phyloP scores from a whole-genome alignment of 805 yeast genomes.

The Candida hungchunana region DNA sequence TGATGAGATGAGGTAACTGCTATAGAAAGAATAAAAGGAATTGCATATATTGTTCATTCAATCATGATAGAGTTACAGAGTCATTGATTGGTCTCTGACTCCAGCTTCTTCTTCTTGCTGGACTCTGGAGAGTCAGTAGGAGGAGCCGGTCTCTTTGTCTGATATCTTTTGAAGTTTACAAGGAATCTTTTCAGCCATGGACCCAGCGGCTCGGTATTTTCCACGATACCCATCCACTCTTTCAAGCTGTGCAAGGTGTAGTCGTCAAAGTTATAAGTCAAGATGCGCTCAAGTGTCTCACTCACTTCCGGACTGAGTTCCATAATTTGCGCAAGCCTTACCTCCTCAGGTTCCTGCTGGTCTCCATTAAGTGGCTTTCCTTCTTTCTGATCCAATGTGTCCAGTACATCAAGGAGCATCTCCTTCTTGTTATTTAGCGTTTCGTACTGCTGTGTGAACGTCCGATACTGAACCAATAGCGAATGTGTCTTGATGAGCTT shows the following conservation, averaged over 20 bases:
- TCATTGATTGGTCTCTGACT: not conserved
- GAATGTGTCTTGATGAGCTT: constrained; percentile 6
- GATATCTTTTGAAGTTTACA: not conserved
- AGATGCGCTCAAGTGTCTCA: constrained; percentile 3
- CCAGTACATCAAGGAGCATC: constrained; percentile 7
- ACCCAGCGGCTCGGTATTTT: constrained; percentile 8
- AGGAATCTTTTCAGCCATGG: constrained; percentile 11
- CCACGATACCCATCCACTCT: constrained; percentile 11
- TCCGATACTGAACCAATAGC: constrained; percentile 6
- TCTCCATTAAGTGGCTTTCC: not conserved
- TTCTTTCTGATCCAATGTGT: not conserved
- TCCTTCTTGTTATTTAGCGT: constrained; percentile 5
- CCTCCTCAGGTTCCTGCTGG: constrained; percentile 1
- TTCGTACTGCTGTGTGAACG: constrained; percentile 7
- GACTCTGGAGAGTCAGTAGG: not conserved
- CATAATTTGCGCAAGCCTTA: not conserved
- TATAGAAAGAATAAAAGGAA: too few species aligned
- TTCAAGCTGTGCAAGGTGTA: constrained; percentile 5
- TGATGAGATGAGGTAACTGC: too few species aligned
- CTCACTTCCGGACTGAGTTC: constrained; percentile 1
- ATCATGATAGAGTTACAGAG: not conserved
- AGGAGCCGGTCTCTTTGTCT: not conserved
- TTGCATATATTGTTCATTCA: too few species aligned
- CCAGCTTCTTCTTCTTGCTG: constrained; percentile 3
- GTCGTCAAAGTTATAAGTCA: constrained; percentile 5